Evolutionary conservation across 495 filamentous ascomycete genomes (phyloP).

Genomic region (Podospora fimiseda): DNA sequence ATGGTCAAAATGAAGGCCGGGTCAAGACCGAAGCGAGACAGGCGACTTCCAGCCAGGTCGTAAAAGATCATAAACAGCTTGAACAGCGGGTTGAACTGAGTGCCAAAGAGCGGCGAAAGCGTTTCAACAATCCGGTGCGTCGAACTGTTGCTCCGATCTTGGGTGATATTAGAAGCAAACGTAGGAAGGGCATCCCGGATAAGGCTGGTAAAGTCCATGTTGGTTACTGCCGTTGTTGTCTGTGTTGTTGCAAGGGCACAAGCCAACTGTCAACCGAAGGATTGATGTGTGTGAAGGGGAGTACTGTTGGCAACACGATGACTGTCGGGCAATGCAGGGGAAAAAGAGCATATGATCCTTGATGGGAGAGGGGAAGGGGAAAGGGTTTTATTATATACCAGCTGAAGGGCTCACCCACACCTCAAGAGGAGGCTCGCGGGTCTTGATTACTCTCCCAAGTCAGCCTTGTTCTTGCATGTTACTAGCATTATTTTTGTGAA

Average conservation of each 20-base stretch:
- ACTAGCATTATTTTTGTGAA: too few relatives aligned
- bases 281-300: neutral
- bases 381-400: neutral
- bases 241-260: neutral
- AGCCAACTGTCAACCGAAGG: neutral
- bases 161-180: conserved; percentile 16
- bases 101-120: conserved; percentile 23
- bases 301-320: neutral
- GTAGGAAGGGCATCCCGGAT: conserved; percentile 20
- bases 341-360: too few relatives aligned
- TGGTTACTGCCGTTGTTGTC: neutral
- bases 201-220: conserved; percentile 23
- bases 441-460: too few relatives aligned
- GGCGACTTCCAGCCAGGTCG: conserved; percentile 21
- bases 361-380: neutral
- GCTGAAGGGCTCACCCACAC: too few relatives aligned
- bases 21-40: conserved; percentile 35
- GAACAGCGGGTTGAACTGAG: conserved; percentile 27
- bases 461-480: too few relatives aligned
- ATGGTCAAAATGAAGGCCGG: conserved; percentile 31
- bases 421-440: too few relatives aligned
- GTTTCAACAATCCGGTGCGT: conserved; percentile 21
- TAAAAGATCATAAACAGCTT: conserved; percentile 24
- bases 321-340: neutral
- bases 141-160: conserved; percentile 7